Evolutionary conservation across 2,329 filamentous ascomycete species (phyloP), one percentile per base, ranked within the genome.

Genomic region (Rhinocladiella similis): DNA sequence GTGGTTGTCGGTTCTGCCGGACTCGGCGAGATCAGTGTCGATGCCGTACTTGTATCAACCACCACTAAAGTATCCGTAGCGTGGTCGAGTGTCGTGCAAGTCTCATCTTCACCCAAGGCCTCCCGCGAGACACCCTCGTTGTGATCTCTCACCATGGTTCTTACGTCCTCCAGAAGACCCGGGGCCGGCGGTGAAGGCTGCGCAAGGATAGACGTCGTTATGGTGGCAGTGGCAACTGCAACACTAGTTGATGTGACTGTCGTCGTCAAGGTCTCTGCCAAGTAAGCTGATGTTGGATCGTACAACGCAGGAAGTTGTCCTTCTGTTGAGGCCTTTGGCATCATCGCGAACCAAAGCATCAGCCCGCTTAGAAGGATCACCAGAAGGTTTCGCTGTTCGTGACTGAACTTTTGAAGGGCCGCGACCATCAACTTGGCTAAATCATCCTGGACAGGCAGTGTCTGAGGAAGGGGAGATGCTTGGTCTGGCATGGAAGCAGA

Each of bases 301-400:
- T 35, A n/a, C 13, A 22, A 29, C 6, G 18, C 39, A 13, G 20
- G 16, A 12, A 18, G 43, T 18, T 25, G 38, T 39, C 22, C 38
- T 5, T 9, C 20, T 5, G 42, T 3, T 19, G 36, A 13, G 27
- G 39, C 5, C 12, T 27, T 47, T 20, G 56, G 47, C 27, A 22
- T 19, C 50, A 59, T 35, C 7, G 72, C 68, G 5, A 80, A 67
- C 57, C 77, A 73, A 1, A 77, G 58, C 3, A 80, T 71, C 5
- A 79, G 56, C 13, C 73, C 54, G 42, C 72, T 73, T 3, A 84
- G 69, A 3, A 79, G 56, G 7, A 75, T 68, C 33, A 84, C 77
- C 16, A 75, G 70, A 10, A 83, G 69, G 63, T 85, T 85, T 36
- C 78, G 75, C 45, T 73, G 73, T 61, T 86, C 83, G 43, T 74